Evolutionary conservation across 163 green algal genomes (phyloP), one percentile per base, ranked within the genome.

Genomic region (Chlorella variabilis): DNA sequence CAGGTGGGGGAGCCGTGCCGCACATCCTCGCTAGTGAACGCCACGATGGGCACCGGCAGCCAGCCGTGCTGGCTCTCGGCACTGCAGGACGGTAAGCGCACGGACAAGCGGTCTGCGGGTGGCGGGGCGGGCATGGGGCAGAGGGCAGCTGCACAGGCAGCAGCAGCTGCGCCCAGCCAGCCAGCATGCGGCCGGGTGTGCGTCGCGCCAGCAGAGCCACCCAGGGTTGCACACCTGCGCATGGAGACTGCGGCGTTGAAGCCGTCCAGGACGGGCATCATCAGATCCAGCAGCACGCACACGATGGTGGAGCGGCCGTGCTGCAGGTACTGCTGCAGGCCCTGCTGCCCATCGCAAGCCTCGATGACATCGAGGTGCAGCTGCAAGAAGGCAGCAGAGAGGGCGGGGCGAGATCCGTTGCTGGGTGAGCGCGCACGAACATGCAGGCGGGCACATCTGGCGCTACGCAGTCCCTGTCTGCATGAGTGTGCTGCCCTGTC

Each of bases 181-280:
- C n/a, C n/a, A n/a, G n/a, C n/a, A n/a, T n/a, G n/a, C n/a, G n/a
- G n/a, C n/a, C n/a, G n/a, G n/a, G n/a, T n/a, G n/a, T n/a, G n/a
- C n/a, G n/a, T n/a, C n/a, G n/a, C n/a, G n/a, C n/a, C n/a, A n/a
- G n/a, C n/a, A n/a, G n/a, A n/a, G n/a, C n/a, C n/a, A n/a, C n/a
- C n/a, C 66, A 58, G 25, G 23, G 11, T 13, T 23, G 59, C 66
- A 18, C 61, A 29, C 54, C 41, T 45, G 23, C 84, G 84, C 11
- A 88, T 77, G 18, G 36, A 34, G 31, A 69, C 51, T 4, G 81
- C 84, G 3, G 84, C 81, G 2, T 45, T 27, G 54, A 84, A 86
- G 18, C 84, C 84, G 29, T 86, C 75, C n/a, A 75, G 18, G 11
- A 84, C 79, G 4, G 84, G 84, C 84, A 88, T 88, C 67, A 87